These are phyloP conservation scores for Akanthomyces muscarius DNA, from an alignment of 2,329 filamentous ascomycete genomes.

Conservation along the genomic window DNA sequence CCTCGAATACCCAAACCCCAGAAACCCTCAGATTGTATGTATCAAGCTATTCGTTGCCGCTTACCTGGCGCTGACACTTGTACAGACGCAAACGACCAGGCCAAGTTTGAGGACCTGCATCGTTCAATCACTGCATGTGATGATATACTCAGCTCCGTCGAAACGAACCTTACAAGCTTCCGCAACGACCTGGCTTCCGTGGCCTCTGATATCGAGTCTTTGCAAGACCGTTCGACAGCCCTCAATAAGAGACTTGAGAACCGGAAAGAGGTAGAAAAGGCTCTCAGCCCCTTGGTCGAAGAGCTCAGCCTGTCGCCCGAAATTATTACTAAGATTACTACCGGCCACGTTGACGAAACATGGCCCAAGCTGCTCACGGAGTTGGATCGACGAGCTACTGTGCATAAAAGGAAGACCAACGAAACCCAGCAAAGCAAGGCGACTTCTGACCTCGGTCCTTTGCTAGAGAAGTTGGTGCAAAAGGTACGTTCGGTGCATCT, in stretches of 20 bases:
- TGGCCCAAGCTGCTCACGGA: constrained; percentile 84
- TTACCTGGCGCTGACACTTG: background rate
- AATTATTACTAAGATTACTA: constrained; percentile 78
- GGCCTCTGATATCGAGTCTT: constrained; percentile 88
- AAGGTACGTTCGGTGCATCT: constrained; percentile 51
- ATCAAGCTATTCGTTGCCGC: background rate
- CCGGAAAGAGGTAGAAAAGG: constrained; percentile 81
- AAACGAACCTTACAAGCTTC: constrained; percentile 87
- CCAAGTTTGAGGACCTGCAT: constrained; percentile 87
- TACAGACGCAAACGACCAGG: constrained; percentile 71
- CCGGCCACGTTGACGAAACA: constrained; percentile 82
- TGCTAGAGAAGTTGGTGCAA: constrained; percentile 77
- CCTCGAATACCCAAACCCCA: constrained; percentile 35
- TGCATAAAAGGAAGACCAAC: constrained; percentile 64
- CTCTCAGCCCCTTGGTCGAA: constrained; percentile 83
- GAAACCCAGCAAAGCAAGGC: constrained; percentile 66
- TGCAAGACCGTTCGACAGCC: constrained; percentile 80
- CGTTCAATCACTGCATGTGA: constrained; percentile 87
- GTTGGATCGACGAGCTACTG: constrained; percentile 71
- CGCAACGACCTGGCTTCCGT: constrained; percentile 89
- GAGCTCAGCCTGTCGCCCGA: constrained; percentile 84
- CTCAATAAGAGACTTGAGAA: constrained; percentile 85
- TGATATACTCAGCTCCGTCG: constrained; percentile 87
- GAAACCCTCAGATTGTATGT: constrained; percentile 68
- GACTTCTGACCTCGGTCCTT: constrained; percentile 74